phyloP scores from a whole-genome alignment of 139 green algal species.

The Nannochloris sp. region DNA sequence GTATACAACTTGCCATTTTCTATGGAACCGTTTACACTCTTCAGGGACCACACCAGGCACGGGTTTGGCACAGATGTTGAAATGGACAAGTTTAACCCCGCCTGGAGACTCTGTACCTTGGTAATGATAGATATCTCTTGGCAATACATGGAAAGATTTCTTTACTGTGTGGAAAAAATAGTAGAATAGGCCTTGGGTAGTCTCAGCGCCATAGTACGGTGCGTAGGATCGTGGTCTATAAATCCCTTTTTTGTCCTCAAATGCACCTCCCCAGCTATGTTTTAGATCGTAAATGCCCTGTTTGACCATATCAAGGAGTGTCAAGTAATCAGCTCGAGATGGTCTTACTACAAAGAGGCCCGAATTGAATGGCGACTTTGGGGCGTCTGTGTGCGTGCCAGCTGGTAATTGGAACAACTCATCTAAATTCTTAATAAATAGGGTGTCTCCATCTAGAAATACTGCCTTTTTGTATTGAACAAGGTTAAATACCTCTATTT shows the following conservation, averaged over 20 bases:
- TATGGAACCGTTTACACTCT: not conserved
- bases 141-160: not conserved
- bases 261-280: not conserved
- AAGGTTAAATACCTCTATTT: not conserved
- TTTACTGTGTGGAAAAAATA: not conserved
- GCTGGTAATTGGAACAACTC: not conserved
- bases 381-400: not conserved
- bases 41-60: not conserved
- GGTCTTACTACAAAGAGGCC: not conserved
- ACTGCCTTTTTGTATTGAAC: not conserved
- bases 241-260: not conserved
- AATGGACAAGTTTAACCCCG: not conserved
- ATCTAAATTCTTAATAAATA: not conserved
- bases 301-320: not conserved
- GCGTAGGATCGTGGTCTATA: not conserved
- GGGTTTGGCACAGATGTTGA: not conserved
- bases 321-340: not conserved
- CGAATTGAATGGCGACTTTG: not conserved
- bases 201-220: constrained; percentile 1
- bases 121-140: not conserved
- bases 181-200: not conserved
- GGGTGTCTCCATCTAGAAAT: constrained; percentile 1
- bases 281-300: not conserved
- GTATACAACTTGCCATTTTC: not conserved
- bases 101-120: not conserved